These are phyloP conservation scores for Tetradesmus obliquus DNA, from an alignment of 139 green algal species.

Conservation along the genomic window DNA sequence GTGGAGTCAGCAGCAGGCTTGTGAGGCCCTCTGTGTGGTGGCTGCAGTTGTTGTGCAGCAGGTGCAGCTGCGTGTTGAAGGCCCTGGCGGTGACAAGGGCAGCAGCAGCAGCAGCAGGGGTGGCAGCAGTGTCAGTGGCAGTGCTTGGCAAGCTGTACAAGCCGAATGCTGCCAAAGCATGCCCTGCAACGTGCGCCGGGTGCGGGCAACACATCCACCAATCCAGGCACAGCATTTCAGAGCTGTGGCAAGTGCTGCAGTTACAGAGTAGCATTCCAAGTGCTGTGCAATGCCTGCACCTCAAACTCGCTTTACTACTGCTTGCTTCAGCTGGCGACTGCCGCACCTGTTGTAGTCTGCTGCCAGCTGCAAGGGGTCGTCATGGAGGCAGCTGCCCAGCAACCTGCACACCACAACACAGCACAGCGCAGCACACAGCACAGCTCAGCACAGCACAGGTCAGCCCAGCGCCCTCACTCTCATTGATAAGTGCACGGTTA, in stretches of 20 bases:
- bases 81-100: not conserved
- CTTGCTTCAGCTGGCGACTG: not conserved
- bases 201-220: too few species aligned
- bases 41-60: constrained; percentile 24
- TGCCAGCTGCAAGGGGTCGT: not conserved
- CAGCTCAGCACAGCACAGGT: not conserved
- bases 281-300: too few species aligned
- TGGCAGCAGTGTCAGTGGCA: not conserved
- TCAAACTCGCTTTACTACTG: too few species aligned
- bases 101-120: not conserved
- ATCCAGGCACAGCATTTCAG: too few species aligned
- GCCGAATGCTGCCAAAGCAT: too few species aligned
- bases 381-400: not conserved
- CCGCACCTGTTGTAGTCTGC: not conserved
- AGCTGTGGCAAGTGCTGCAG: too few species aligned
- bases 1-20: not conserved
- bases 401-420: not conserved
- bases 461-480: too few species aligned
- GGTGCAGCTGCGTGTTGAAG: constrained; percentile 20
- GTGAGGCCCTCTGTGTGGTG: constrained; percentile 19
- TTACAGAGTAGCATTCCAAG: too few species aligned
- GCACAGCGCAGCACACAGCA: not conserved
- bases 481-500: too few species aligned
- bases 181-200: too few species aligned
- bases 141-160: not conserved